Conservation (phyloP, 176 grass and related monocot genomes). For the Rhipidocladum racemiflorum region DNA sequence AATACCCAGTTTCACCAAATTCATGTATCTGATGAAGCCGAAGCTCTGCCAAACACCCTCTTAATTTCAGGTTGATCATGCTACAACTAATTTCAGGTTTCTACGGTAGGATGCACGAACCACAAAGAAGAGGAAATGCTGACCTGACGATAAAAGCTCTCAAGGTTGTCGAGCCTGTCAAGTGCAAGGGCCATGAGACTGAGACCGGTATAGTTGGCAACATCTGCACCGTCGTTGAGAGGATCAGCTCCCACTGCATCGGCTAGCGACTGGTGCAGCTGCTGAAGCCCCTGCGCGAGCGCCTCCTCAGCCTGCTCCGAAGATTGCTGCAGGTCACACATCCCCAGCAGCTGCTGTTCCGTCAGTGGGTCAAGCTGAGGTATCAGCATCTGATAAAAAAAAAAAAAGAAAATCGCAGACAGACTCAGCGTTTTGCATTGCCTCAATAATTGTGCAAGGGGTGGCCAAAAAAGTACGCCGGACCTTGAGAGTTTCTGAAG, state of each 20-base stretch:
- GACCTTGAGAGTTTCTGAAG: constrained; percentile 89
- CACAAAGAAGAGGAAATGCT: not conserved
- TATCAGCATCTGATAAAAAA: constrained; percentile 63
- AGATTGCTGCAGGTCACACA: constrained; percentile 70
- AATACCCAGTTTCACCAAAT: too few relatives aligned
- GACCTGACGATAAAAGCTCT: constrained; percentile 80
- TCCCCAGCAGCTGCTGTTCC: constrained; percentile 74
- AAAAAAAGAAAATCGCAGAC: not conserved
- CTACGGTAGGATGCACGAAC: not conserved
- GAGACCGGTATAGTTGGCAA: constrained; percentile 54
- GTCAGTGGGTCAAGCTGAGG: constrained; percentile 76
- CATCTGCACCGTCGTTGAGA: constrained; percentile 44
- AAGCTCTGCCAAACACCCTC: too few relatives aligned
- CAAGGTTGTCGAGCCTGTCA: constrained; percentile 64
- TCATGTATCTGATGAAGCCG: too few relatives aligned
- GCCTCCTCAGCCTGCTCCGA: constrained; percentile 87
- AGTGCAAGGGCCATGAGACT: constrained; percentile 70
- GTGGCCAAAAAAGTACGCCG: not conserved
- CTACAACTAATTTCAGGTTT: not conserved
- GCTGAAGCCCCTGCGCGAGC: constrained; percentile 67
- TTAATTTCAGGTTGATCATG: not conserved
- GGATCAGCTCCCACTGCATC: constrained; percentile 52
- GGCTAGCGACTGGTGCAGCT: constrained; percentile 64
- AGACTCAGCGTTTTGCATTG: not conserved
- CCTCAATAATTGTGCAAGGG: not conserved